phyloP scores from a whole-genome alignment of 495 filamentous ascomycete species.

The Tuber indicum region DNA sequence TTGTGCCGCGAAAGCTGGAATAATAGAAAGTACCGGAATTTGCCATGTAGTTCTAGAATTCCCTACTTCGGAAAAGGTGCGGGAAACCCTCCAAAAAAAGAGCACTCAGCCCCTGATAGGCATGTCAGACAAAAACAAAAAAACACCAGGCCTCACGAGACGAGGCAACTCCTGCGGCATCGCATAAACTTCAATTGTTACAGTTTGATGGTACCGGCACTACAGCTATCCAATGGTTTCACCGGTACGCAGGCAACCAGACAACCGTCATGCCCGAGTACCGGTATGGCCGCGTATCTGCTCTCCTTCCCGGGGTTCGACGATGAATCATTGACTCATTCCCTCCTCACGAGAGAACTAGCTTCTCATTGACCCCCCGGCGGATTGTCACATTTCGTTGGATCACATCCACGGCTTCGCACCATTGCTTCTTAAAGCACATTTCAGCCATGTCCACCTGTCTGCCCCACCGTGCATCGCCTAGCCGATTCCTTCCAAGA shows the following conservation, averaged over 20 bases:
- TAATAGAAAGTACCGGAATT: too few relatives aligned
- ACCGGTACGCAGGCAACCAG: neutral
- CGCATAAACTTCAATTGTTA: too few relatives aligned
- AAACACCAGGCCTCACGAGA: too few relatives aligned
- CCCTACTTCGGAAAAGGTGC: too few relatives aligned
- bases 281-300: neutral
- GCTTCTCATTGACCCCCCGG: neutral
- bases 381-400: neutral
- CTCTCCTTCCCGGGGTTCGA: neutral
- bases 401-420: neutral
- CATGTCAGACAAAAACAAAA: too few relatives aligned
- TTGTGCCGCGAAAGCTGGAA: too few relatives aligned
- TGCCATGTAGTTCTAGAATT: too few relatives aligned
- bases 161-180: too few relatives aligned
- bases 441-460: neutral
- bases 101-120: too few relatives aligned
- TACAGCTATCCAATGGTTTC: neutral
- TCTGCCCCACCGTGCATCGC: neutral
- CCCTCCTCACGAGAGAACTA: neutral
- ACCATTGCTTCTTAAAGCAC: neutral
- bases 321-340: neutral
- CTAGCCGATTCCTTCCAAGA: neutral
- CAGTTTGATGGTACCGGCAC: too few relatives aligned
- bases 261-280: neutral
- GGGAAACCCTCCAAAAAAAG: too few relatives aligned